phyloP scores from a whole-genome alignment of 169 alveolate genomes.

The Theileria parva region DNA sequence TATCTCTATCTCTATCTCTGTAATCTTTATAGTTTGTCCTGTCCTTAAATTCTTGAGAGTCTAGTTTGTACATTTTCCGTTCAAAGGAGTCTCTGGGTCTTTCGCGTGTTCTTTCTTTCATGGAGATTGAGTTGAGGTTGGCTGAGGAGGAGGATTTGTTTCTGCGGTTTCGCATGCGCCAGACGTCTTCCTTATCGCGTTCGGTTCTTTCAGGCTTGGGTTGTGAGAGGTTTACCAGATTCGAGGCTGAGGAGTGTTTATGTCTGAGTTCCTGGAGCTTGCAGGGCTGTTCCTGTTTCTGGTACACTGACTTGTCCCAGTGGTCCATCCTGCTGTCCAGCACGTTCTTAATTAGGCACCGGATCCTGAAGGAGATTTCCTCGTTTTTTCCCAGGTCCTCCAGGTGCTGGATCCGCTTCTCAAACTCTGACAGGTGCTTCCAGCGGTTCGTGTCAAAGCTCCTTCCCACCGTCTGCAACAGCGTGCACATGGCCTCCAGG shows the following conservation, averaged over 20 bases:
- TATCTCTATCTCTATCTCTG: too few relatives aligned
- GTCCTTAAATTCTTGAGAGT: neutral
- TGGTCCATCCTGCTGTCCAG: slow-evolving; percentile 80
- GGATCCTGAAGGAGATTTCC: slow-evolving; percentile 77
- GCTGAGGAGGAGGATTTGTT: neutral
- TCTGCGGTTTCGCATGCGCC: neutral
- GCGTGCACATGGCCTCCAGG: slow-evolving; percentile 83
- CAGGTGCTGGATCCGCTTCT: slow-evolving; percentile 70
- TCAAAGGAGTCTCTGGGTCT: neutral
- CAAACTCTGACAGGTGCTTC: slow-evolving; percentile 74
- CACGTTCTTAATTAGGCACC: slow-evolving; percentile 82
- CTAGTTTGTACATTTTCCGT: neutral
- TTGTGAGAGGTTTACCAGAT: neutral
- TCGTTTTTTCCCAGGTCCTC: slow-evolving; percentile 76
- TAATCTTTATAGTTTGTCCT: too few relatives aligned
- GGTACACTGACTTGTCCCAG: slow-evolving; percentile 76
- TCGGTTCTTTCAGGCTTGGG: neutral
- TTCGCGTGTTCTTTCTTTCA: neutral
- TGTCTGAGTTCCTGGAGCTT: slow-evolving; percentile 58
- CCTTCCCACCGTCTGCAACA: slow-evolving; percentile 83
- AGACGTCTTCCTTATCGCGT: neutral
- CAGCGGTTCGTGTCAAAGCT: slow-evolving; percentile 76
- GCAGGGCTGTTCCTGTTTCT: slow-evolving; percentile 60
- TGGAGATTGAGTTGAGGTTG: neutral
- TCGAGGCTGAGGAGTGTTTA: neutral